Conservation (phyloP, 495 filamentous ascomycete species). For the Penicillium malachiteum region DNA sequence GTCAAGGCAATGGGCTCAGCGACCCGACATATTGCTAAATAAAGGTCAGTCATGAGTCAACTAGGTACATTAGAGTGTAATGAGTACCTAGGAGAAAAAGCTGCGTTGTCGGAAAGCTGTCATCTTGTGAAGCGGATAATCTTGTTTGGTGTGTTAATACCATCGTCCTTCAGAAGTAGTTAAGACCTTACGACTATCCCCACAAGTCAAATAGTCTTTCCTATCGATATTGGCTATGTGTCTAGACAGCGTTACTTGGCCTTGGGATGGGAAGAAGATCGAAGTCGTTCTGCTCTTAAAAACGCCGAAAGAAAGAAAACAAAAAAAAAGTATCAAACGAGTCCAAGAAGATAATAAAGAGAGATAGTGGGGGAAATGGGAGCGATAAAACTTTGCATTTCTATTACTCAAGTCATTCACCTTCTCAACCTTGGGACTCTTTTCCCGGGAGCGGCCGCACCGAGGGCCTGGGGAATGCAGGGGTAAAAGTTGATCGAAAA, state of each 20-base stretch:
- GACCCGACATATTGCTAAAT: conserved; percentile 67
- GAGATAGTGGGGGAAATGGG: background rate
- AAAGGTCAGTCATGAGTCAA: conserved; percentile 1
- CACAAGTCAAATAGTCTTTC: conserved; percentile 12
- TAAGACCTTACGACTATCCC: conserved; percentile 50
- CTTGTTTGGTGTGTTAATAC: conserved; percentile 52
- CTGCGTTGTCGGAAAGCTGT: conserved; percentile 70
- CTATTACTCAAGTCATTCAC: conserved; percentile 6
- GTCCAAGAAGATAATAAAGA: background rate
- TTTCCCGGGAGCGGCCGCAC: background rate
- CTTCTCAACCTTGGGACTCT: too few species aligned
- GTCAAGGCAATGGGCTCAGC: conserved; percentile 88
- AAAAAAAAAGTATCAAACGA: background rate
- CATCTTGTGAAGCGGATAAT: conserved; percentile 32
- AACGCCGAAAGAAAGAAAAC: background rate
- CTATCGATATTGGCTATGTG: background rate
- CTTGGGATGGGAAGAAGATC: too few species aligned
- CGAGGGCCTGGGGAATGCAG: background rate
- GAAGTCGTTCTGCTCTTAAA: too few species aligned
- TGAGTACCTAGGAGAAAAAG: conserved; percentile 68
- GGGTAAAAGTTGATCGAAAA: background rate
- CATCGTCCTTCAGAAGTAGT: conserved; percentile 45
- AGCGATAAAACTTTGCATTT: conserved; percentile 11
- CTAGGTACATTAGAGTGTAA: conserved; percentile 6
- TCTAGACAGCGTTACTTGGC: background rate